Conservation (phyloP, 768 basidiomycete species). For the Termitomyces sp. region DNA sequence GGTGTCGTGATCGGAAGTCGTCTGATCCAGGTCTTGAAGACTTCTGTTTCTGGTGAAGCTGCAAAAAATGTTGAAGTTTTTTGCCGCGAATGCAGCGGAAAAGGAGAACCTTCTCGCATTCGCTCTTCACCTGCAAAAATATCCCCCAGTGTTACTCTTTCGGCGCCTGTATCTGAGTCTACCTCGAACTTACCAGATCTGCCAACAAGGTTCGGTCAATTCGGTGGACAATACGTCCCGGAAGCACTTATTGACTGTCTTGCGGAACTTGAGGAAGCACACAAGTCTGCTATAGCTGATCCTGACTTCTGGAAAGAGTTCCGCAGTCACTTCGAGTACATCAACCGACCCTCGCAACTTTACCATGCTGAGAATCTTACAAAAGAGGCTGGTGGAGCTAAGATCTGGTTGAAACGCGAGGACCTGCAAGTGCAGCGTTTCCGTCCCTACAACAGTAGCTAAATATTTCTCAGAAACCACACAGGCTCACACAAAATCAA, state of each 20-base stretch:
- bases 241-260: constrained; percentile 94
- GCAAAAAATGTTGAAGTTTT: constrained; percentile 60
- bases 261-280: constrained; percentile 86
- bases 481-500: constrained; percentile 99
- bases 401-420: constrained; percentile 97
- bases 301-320: constrained; percentile 94
- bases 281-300: constrained; percentile 82
- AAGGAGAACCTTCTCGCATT: constrained; percentile 33
- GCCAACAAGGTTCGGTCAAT: constrained; percentile 87
- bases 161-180: constrained; percentile 24
- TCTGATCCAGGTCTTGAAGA: constrained; percentile 78
- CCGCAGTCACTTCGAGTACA: constrained; percentile 84
- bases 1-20: constrained; percentile 93
- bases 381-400: constrained; percentile 86
- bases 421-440: constrained; percentile 59
- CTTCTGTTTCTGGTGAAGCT: constrained; percentile 46
- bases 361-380: constrained; percentile 92
- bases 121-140: constrained; percentile 28
- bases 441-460: constrained; percentile 4
- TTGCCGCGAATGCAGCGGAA: constrained; percentile 66
- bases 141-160: constrained; percentile 26
- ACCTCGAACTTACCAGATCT: constrained; percentile 44
- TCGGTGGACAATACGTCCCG: constrained; percentile 97
- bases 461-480: constrained; percentile 66
- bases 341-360: constrained; percentile 89